Evolutionary conservation across 1,284 basidiomycete genomes (phyloP).

Genomic region (Abortiporus biennis): DNA sequence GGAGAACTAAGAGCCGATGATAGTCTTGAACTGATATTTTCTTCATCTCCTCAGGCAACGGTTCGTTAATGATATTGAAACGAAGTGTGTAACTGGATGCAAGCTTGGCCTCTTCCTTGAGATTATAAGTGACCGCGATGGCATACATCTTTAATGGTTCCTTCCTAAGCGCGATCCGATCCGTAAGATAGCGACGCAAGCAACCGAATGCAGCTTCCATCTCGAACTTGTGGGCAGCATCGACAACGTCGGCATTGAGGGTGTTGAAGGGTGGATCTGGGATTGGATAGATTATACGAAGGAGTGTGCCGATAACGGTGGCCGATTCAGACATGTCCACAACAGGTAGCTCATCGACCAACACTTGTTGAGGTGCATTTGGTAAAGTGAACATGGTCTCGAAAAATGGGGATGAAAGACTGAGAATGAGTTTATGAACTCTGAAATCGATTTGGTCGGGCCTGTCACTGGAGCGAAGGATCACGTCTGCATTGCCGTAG

Average conservation of each 20-base stretch:
- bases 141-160: slow-evolving; percentile 54
- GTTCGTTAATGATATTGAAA: no score
- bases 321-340: neutral
- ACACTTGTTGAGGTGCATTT: neutral
- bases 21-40: neutral
- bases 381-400: neutral
- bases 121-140: slow-evolving; percentile 47
- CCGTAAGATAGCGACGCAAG: neutral
- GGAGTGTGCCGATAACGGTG: neutral
- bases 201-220: neutral
- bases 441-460: neutral
- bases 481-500: neutral
- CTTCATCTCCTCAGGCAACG: no score
- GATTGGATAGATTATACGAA: neutral
- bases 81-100: slow-evolving; percentile 33
- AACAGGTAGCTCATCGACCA: neutral
- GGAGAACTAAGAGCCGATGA: neutral
- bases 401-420: neutral
- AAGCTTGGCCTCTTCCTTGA: slow-evolving; percentile 42
- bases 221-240: neutral
- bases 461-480: neutral
- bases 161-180: neutral
- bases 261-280: neutral
- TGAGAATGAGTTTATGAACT: neutral
- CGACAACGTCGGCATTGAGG: neutral